These are phyloP conservation scores for Geotrichum reessii DNA, from an alignment of 1,139 yeast genomes.

Conservation along the genomic window DNA sequence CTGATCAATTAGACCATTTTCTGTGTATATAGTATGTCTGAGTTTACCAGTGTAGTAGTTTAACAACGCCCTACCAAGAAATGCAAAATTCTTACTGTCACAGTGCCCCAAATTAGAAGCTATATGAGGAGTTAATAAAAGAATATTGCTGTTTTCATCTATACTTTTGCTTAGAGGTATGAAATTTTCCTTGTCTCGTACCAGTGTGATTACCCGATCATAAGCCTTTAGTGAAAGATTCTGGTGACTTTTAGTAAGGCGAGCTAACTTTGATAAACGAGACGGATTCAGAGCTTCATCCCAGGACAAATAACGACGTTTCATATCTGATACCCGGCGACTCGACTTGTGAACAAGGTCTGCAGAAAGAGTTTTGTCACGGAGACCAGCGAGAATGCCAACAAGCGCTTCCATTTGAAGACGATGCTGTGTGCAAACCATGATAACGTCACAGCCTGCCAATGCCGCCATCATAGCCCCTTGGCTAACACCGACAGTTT, in stretches of 20 bases:
- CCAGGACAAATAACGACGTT: conserved; percentile 47
- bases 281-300: conserved; percentile 39
- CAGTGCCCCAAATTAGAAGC: conserved; percentile 33
- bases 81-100: conserved; percentile 56
- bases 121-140: conserved; percentile 50
- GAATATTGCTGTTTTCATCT: conserved; percentile 37
- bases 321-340: conserved; percentile 44
- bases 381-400: conserved; percentile 50
- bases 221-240: conserved; percentile 47
- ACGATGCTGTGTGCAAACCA: conserved; percentile 55
- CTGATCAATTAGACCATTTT: conserved; percentile 54
- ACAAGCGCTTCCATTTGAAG: conserved; percentile 57
- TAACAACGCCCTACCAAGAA: conserved; percentile 31
- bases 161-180: conserved; percentile 49
- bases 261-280: conserved; percentile 32
- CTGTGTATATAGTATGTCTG: conserved; percentile 58
- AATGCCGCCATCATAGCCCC: conserved; percentile 57
- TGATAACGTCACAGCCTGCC: conserved; percentile 62
- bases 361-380: conserved; percentile 49
- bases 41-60: conserved; percentile 42
- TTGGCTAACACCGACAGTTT: conserved; percentile 59
- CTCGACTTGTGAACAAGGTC: conserved; percentile 44
- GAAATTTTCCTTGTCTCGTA: conserved; percentile 50
- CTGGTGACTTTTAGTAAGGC: conserved; percentile 43
- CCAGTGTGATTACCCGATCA: conserved; percentile 50